Evolutionary conservation across 495 filamentous ascomycete genomes (phyloP), one percentile per base, ranked within the genome.

Genomic region (Hypoxylon subgilvum): DNA sequence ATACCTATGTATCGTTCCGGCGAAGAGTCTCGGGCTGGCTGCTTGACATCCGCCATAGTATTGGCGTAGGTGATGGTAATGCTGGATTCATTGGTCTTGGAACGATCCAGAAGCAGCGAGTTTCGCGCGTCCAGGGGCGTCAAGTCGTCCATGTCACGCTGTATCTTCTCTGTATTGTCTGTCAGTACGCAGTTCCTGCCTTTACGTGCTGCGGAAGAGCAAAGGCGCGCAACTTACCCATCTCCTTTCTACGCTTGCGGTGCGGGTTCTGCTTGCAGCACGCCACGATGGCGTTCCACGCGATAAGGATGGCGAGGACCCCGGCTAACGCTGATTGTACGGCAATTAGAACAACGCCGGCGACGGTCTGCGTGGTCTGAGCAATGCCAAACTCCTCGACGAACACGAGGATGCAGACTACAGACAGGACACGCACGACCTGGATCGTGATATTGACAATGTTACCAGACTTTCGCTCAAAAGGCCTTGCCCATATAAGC

Each of bases 381-480:
- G 87, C 80, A 57, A 98, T 86, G 30, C 90, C 90, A 36, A 98
- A 86, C 72, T 97, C 86, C 66, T 97, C 89, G 13, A 97, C 93
- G 66, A 97, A 98, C 22, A 97, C 79, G 63, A 98, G 71, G 62
- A 97, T 91, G 72, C 93, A 96, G 30, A 83, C 82, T 22, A 95
- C 88, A 1, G 93, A 96, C 34, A 96, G 75, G 5, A 96, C 90
- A n/a, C 94, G 86, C n/a, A 96, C 92, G 38, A 92, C 81, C 69
- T 96, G 90, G 66, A 98, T 96, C 63, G 86, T 79, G 63, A 94
- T 90, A 76, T 97, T 96, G 83, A 98, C 89, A 70, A 94, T 86
- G 73, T 93, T 93, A 47, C 90, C 86, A 6, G 89, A 88, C 68
- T 86, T 89, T 44, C 87, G 84, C 63, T 91, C 89, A 65, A 89